Percentiles rank a stretch among this genome's conserved stretches.
Evolutionary conservation across 306 rosid species (phyloP).

Genomic region (Prosopis cineraria): DNA sequence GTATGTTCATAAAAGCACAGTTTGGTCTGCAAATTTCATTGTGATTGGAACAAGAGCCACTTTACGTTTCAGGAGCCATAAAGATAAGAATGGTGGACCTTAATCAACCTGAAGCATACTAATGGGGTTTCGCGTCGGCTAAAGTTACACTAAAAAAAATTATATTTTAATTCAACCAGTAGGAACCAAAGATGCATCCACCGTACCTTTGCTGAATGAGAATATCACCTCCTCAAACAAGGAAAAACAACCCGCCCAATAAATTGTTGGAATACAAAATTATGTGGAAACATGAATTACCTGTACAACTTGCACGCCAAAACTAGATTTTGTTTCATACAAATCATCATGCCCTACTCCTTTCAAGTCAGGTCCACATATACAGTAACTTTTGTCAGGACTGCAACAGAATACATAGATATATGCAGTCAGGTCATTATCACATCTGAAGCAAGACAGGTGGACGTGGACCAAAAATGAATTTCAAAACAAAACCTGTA

Average conservation of each 20-base stretch:
- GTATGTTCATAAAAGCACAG: constrained; percentile 1
- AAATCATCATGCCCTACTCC: constrained; percentile 77
- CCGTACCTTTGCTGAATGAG: background rate
- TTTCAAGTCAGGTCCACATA: constrained; percentile 90
- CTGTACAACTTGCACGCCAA: constrained; percentile 96
- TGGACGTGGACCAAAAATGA: constrained; percentile 11
- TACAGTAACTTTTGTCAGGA: constrained; percentile 84
- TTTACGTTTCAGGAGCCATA: background rate
- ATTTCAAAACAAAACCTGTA: constrained; percentile 60
- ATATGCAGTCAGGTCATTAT: constrained; percentile 25
- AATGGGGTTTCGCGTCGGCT: constrained; percentile 1
- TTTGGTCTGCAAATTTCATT: constrained; percentile 14
- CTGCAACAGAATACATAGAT: constrained; percentile 47
- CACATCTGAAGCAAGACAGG: constrained; percentile 16
- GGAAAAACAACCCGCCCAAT: constrained; percentile 16
- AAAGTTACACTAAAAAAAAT: constrained; percentile 8
- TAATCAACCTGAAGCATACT: constrained; percentile 14
- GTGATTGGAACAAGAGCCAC: constrained; percentile 14
- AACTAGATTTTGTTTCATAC: constrained; percentile 75
- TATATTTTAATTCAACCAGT: background rate
- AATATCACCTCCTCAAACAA: constrained; percentile 14
- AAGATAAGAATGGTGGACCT: background rate
- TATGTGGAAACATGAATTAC: constrained; percentile 45
- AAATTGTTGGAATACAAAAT: constrained; percentile 6
- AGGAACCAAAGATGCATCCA: background rate